phyloP scores from a whole-genome alignment of 208 protist genomes.

The Entamoeba histolytica region DNA sequence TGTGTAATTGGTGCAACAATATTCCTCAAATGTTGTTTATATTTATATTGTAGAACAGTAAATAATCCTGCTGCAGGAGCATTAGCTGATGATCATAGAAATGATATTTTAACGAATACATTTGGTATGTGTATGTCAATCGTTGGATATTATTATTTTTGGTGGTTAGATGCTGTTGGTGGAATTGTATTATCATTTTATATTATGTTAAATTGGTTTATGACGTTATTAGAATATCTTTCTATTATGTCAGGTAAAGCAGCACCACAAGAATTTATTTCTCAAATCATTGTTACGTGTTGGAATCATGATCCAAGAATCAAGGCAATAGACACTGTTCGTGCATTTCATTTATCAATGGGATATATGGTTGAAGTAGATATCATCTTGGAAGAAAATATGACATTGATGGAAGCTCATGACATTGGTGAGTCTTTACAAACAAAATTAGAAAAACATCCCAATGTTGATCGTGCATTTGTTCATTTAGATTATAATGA shows the following conservation, averaged over 20 bases:
- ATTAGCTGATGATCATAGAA: slow-evolving; percentile 10
- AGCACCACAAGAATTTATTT: background rate
- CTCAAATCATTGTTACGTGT: background rate
- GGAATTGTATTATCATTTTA: slow-evolving; percentile 4
- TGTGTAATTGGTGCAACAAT: background rate
- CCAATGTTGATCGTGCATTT: slow-evolving; percentile 4
- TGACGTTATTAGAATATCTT: background rate
- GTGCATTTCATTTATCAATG: slow-evolving; percentile 1
- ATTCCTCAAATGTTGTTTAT: background rate
- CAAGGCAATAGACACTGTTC: background rate
- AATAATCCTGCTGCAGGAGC: background rate
- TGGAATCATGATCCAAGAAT: slow-evolving; percentile 6
- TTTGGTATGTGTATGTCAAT: background rate
- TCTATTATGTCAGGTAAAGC: background rate
- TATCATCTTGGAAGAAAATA: background rate
- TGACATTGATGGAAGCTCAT: slow-evolving; percentile 5
- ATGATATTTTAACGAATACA: slow-evolving; percentile 17
- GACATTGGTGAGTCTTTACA: slow-evolving; percentile 3
- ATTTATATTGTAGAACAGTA: background rate
- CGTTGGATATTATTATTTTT: background rate
- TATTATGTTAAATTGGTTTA: slow-evolving; percentile 13
- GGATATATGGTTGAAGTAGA: slow-evolving; percentile 8
- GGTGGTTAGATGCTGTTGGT: slow-evolving; percentile 14
- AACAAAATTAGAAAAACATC: background rate
- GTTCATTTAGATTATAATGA: slow-evolving; percentile 12